phyloP scores from a whole-genome alignment of 228 moss, liverwort and hornwort genomes.

The Sphagnum fallax region DNA sequence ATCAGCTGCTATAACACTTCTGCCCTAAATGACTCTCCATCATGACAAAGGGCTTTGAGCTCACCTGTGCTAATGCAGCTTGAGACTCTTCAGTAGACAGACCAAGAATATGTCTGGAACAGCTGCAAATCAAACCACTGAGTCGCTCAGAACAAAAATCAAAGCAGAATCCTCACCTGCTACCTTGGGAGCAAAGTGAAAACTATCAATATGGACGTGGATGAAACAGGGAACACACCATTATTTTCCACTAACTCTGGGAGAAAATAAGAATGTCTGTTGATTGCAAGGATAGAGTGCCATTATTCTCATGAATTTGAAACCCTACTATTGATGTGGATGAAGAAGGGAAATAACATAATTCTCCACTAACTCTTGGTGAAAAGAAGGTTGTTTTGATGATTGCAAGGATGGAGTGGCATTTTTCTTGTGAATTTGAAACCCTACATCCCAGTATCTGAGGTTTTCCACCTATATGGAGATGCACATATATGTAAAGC shows the following conservation, averaged over 20 bases:
- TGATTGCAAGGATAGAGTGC: background rate
- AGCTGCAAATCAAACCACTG: constrained; percentile 21
- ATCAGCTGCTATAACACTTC: background rate
- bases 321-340: no score
- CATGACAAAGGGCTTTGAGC: background rate
- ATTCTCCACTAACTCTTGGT: no score
- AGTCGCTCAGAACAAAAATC: background rate
- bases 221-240: background rate
- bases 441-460: no score
- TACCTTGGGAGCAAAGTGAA: no score
- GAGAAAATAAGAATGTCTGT: background rate
- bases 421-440: no score
- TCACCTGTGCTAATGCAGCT: constrained; percentile 37
- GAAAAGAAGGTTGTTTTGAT: no score
- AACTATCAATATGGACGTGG: background rate
- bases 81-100: constrained; percentile 25
- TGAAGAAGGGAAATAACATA: no score
- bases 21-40: background rate
- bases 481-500: no score
- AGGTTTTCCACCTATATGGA: no score
- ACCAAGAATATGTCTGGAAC: constrained; percentile 29
- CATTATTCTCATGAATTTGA: background rate
- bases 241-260: no score
- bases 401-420: no score
- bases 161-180: background rate